Percentiles rank a stretch among this genome's conserved stretches.
Conservation (phyloP, 441 rosid genomes). For the Gossypium davidsonii region DNA sequence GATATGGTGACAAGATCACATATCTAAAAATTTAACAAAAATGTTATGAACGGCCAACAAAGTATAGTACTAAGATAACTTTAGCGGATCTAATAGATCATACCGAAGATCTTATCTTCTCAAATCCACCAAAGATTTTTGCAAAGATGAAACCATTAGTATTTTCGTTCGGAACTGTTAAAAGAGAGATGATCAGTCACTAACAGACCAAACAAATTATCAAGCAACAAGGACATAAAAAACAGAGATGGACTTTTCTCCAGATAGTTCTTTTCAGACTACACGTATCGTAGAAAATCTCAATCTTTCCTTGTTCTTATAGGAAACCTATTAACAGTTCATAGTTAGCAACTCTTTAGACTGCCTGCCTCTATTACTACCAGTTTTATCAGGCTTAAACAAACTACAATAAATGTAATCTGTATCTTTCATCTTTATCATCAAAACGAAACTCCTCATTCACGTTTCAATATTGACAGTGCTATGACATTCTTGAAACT, state of each 20-base stretch:
- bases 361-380: not conserved
- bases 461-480: not conserved
- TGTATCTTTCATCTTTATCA: not conserved
- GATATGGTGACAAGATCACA: slow-evolving; percentile 99
- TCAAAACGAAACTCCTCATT: not conserved
- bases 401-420: not conserved
- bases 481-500: not conserved
- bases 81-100: slow-evolving; percentile 24
- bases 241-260: not conserved
- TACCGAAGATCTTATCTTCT: slow-evolving; percentile 87
- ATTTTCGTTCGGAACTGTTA: slow-evolving; percentile 48
- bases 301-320: not conserved
- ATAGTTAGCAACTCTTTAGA: not conserved
- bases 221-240: slow-evolving; percentile 3
- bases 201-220: not conserved
- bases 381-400: not conserved
- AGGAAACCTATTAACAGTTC: not conserved
- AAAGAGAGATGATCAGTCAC: not conserved
- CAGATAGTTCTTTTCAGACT: not conserved
- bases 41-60: slow-evolving; percentile 41
- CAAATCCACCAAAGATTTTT: slow-evolving; percentile 91
- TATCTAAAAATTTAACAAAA: slow-evolving; percentile 83
- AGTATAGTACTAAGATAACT: slow-evolving; percentile 14
- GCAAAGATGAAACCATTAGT: slow-evolving; percentile 79
- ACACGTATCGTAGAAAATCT: not conserved